Evolutionary conservation across 179 eudicot species (phyloP).

Genomic region (Patellifolia procumbens): DNA sequence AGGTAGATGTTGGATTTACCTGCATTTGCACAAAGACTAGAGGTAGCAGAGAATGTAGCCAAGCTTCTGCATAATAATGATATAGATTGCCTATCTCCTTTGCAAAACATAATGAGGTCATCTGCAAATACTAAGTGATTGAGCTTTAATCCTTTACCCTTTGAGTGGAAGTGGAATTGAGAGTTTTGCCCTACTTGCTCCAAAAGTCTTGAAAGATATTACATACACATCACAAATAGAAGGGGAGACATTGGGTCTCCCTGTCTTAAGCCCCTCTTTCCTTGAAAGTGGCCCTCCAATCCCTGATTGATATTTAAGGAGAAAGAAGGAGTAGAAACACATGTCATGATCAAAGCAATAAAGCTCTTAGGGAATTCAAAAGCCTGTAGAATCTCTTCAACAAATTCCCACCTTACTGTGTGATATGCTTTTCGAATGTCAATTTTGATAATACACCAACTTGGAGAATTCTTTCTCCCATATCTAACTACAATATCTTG

Average conservation of each 20-base stretch:
- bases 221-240: not conserved
- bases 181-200: not conserved
- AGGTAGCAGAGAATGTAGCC: not conserved
- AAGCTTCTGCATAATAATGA: not conserved
- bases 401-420: not conserved
- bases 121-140: too few species aligned
- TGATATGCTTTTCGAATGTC: not conserved
- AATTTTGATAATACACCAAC: not conserved
- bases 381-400: too few species aligned
- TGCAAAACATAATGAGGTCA: too few species aligned
- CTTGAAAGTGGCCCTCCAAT: not conserved
- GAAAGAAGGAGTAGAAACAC: not conserved
- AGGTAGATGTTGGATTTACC: not conserved
- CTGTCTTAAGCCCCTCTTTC: not conserved
- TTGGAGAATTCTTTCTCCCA: not conserved
- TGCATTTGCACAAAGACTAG: not conserved
- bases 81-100: not conserved
- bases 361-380: not conserved
- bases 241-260: not conserved
- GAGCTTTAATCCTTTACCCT: not conserved
- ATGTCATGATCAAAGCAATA: not conserved
- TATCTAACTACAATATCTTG: not conserved
- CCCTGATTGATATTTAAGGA: not conserved
- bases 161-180: too few species aligned
- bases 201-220: not conserved